A percentile compares a stretch with the other conserved stretches of the same genome.
phyloP scores from a whole-genome alignment of 129 eudicot species.

The Logfia minima region DNA sequence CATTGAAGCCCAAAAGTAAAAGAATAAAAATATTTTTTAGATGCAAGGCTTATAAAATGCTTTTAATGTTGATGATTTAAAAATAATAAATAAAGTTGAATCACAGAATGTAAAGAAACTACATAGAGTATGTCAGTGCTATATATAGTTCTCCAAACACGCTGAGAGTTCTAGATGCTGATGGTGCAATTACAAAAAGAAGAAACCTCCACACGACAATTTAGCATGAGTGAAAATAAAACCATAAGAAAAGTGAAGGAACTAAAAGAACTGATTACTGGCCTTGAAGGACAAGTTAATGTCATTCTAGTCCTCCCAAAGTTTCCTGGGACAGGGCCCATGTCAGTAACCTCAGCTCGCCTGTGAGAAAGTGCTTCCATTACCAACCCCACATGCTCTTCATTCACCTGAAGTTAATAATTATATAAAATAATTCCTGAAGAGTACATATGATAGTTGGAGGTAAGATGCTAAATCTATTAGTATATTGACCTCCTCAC shows the following conservation, averaged over 20 bases:
- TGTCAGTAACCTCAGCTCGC: conserved; percentile 83
- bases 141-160: not conserved
- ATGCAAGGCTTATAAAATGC: too few species aligned
- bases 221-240: not conserved
- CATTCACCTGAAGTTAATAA: conserved; percentile 58
- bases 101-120: not conserved
- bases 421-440: not conserved
- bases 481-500: conserved; percentile 28
- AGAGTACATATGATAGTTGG: not conserved
- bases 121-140: not conserved
- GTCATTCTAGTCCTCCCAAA: conserved; percentile 77
- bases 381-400: conserved; percentile 87
- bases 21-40: too few species aligned
- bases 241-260: not conserved
- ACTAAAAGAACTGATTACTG: not conserved
- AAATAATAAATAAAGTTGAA: too few species aligned
- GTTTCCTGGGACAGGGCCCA: conserved; percentile 91
- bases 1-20: too few species aligned
- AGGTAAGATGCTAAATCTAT: not conserved
- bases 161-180: not conserved
- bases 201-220: not conserved
- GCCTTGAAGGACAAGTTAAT: conserved; percentile 95
- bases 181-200: not conserved
- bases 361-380: conserved; percentile 98
- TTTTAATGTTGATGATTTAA: too few species aligned